Base-by-base conservation (phyloP, 805 yeast genomes). In the Teunomyces barrocoloradensis region DNA sequence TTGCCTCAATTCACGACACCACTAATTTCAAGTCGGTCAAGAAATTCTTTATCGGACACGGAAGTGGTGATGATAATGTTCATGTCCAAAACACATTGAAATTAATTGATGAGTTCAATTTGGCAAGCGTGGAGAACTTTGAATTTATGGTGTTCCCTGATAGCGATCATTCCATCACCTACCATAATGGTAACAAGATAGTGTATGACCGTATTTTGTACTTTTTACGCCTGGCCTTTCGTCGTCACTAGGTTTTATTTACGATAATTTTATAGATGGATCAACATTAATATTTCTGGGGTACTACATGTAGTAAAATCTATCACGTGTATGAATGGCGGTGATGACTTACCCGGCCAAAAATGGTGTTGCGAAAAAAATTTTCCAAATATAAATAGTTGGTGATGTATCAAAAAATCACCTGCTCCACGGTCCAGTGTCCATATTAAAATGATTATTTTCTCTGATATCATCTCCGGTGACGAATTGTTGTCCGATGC, bases 401-500 rank as follows among this genome's bases (percentile, higher is more conserved):
- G 29, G 25, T 37, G 40, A 21, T 13, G 25, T 37, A 37, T 4
- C 40, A 6, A 7, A 37, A 23, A n/a, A 21, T 15, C 18, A 39
- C 39, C 44, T 30, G 42, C 43, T 53, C 17, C 13, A 37, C 40
- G 40, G 40, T 37, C 11, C 7, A 37, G 28, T 23, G 40, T n/a
- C 20, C 40, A 37, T 23, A 37, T 21, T 21, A 21, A 23, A 66
- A 73, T 73, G 78, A 66, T 67, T 65, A 73, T 73, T 59, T 73
- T 53, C 69, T 61, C 65, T 44, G 99, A 92, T 79, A 75, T 90
- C 72, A 71, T 92, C 76, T 87, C 97, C 59, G 88, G 87, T 69
- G 99, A 92, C 81, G 99, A 92, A 82, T 79, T 87, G 65, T 79
- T 92, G 77, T 94, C 99, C 58, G 97, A 91, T 71, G 99, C 99